Base-by-base conservation (phyloP, 345 rosid species). In the Raphanus sativus region DNA sequence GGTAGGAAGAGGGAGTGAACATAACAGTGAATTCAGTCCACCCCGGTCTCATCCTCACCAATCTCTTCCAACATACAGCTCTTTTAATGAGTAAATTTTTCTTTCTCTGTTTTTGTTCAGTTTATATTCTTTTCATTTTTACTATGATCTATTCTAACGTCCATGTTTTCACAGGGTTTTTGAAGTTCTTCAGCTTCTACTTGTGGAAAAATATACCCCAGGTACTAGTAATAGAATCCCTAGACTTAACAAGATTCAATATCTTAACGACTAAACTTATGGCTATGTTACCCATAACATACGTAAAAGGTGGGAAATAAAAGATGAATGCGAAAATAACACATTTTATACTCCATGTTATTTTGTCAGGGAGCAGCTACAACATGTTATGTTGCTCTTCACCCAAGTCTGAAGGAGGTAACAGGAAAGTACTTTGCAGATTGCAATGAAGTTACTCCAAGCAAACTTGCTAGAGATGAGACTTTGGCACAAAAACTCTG, bases 31-130 rank as follows among this genome's bases (percentile, higher is more conserved):
- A 92, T 54, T 91, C 97, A 5, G 86, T 92, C 26, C 99, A 95
- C 61, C 99, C 99, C 1, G 99, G 99, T 15, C 71, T 95, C 42
- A 95, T 92, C 68, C 89, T 91, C 97, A 95, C 99, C 0, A 87
- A 87, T 79, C 96, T 95, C 65, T 85, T 92, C 79, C 87, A 78
- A 77, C 79, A 95, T 78, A 83, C 90, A 17, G 81, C 88, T 24
- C 7, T 84, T 25, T 24, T 83, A 6, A 92, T 89, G 94, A 92
- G 98, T 94, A 88, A 33, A 21, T 24, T 26, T 62, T 62, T 59
- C 15, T 45, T 64, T 66, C 77, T 67, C 50, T 50, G 1, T 56
- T 62, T 62, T 34, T n/a, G 25, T 67, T 11, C 0, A 59, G 3
- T 10, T 16, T 4, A 15, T 16, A 4, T 62, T 26, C 42, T 52